A percentile compares a stretch with the other conserved stretches of the same genome.
These are phyloP conservation scores for Nakaseomyces kungkrabaensis DNA, from an alignment of 1,139 yeast species.

Conservation along the genomic window DNA sequence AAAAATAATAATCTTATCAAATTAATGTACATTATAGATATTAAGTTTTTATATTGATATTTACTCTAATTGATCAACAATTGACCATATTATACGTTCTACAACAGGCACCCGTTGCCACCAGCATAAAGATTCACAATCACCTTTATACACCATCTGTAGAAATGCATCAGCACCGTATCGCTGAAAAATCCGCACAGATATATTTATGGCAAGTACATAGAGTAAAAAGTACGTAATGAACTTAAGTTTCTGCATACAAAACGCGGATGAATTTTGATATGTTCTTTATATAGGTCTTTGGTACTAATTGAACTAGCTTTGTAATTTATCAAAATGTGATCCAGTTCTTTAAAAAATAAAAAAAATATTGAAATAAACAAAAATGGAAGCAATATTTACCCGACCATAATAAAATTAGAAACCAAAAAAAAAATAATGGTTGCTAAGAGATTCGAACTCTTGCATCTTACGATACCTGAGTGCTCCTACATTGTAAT, in stretches of 20 bases:
- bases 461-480: conserved; percentile 9
- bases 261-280: not conserved
- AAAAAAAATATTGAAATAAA: not conserved
- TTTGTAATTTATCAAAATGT: too few species aligned
- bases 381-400: not conserved
- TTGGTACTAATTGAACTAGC: too few species aligned
- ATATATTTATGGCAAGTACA: not conserved
- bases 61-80: conserved; percentile 17
- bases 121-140: conserved; percentile 10
- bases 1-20: not conserved
- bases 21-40: not conserved
- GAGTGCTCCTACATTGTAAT: conserved; percentile 6
- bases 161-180: not conserved
- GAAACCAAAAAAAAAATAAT: conserved; percentile 1
- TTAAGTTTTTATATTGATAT: not conserved
- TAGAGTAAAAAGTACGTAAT: not conserved
- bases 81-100: conserved; percentile 19
- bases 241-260: not conserved
- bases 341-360: too few species aligned
- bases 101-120: conserved; percentile 19
- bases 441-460: conserved; percentile 8
- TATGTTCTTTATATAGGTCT: too few species aligned
- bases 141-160: not conserved
- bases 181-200: not conserved
- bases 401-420: not conserved